phyloP scores from a whole-genome alignment of 306 rosid species.

The Cicer bijugum region DNA sequence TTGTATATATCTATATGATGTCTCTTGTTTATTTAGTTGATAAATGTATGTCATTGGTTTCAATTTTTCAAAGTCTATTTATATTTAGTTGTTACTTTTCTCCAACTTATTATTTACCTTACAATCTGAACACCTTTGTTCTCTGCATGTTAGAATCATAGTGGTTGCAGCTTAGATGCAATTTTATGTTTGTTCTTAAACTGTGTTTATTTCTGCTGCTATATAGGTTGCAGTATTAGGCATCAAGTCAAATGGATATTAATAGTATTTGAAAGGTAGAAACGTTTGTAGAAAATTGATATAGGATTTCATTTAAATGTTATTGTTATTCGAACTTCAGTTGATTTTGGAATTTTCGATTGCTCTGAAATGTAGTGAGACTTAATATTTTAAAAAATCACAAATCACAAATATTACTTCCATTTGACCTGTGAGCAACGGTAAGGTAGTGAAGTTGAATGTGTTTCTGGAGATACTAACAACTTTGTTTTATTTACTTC shows the following conservation, averaged over 20 bases:
- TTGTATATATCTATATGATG: background rate
- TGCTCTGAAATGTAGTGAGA: too few relatives aligned
- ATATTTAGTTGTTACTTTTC: background rate
- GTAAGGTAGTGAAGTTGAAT: slow-evolving; percentile 31
- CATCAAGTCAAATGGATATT: background rate
- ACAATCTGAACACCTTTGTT: background rate
- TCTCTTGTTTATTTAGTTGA: background rate
- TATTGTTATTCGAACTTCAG: too few relatives aligned
- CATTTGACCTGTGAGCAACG: background rate
- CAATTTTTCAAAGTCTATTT: background rate
- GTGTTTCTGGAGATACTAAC: slow-evolving; percentile 20
- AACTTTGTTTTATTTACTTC: slow-evolving; percentile 31
- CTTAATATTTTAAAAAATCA: too few relatives aligned
- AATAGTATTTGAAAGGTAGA: background rate
- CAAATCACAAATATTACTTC: too few relatives aligned
- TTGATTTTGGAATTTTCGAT: too few relatives aligned
- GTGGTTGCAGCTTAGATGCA: background rate
- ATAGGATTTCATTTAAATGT: too few relatives aligned
- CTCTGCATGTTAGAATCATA: background rate
- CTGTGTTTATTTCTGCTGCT: background rate
- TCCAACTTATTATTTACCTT: background rate
- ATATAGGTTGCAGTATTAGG: background rate
- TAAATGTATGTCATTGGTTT: too few relatives aligned
- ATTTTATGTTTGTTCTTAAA: background rate
- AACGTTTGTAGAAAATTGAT: background rate